Evolutionary conservation across 805 yeast species (phyloP).

Genomic region (Saturnispora dispora): DNA sequence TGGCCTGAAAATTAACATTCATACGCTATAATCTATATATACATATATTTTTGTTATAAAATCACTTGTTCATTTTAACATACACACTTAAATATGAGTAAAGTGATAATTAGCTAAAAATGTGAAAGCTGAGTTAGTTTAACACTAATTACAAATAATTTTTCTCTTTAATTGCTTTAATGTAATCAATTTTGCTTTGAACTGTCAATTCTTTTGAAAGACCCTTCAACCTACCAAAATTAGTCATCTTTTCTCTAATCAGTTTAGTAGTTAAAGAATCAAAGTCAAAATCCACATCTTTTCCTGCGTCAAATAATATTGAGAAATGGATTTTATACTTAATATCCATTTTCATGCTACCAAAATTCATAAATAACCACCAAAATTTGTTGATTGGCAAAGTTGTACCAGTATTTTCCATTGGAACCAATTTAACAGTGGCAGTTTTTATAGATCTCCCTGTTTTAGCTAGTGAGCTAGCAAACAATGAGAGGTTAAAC

Average conservation of each 20-base stretch:
- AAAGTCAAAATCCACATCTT: neutral
- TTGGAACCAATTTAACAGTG: conserved; percentile 30
- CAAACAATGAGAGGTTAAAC: conserved; percentile 14
- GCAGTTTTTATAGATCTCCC: conserved; percentile 29
- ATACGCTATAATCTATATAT: neutral
- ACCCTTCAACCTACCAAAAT: conserved; percentile 40
- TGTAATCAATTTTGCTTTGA: conserved; percentile 37
- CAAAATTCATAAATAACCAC: conserved; percentile 12
- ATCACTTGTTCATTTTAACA: neutral
- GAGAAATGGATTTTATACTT: conserved; percentile 20
- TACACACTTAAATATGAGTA: neutral
- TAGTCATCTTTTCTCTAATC: conserved; percentile 26
- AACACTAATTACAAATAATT: neutral
- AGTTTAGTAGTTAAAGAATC: conserved; percentile 6
- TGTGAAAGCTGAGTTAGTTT: neutral
- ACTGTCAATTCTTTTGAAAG: conserved; percentile 38
- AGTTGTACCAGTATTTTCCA: conserved; percentile 28
- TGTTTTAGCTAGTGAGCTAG: conserved; percentile 7
- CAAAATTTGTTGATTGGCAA: conserved; percentile 16
- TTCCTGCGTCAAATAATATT: neutral
- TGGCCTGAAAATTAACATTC: conserved; percentile 18
- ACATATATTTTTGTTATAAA: neutral
- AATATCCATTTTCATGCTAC: conserved; percentile 11
- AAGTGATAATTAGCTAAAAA: neutral
- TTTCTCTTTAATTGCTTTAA: conserved; percentile 8